These are phyloP conservation scores for Tricholoma hemisulphureum DNA, from an alignment of 768 basidiomycete species.

Conservation along the genomic window DNA sequence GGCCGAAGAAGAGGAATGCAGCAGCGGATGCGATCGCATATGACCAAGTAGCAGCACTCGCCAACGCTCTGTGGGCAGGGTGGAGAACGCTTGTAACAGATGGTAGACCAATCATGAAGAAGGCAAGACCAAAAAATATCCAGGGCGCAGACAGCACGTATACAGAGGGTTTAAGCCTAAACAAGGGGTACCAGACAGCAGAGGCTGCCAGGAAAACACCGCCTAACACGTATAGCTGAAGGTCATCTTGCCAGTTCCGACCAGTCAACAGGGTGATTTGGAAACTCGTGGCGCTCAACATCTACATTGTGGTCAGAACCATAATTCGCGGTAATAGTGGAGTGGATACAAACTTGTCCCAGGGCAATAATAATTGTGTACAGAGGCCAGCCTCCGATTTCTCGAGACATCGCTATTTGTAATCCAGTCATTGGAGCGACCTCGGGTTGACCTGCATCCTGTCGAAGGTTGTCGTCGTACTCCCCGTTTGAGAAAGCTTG, in stretches of 20 bases:
- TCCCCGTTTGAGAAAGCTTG: constrained; percentile 46
- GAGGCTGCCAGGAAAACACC: constrained; percentile 85
- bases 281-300: constrained; percentile 91
- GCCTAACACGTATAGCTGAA: constrained; percentile 90
- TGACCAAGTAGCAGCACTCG: constrained; percentile 82
- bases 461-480: constrained; percentile 43
- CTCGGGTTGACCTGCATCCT: constrained; percentile 55
- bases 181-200: constrained; percentile 85
- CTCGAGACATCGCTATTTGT: constrained; percentile 80
- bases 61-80: constrained; percentile 61
- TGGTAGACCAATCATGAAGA: constrained; percentile 89
- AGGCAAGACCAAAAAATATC: constrained; percentile 88
- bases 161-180: constrained; percentile 84
- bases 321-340: background rate
- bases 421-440: constrained; percentile 76
- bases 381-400: constrained; percentile 83
- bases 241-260: constrained; percentile 74
- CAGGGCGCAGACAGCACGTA: constrained; percentile 85
- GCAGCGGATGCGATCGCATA: constrained; percentile 94
- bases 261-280: constrained; percentile 90
- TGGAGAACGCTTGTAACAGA: constrained; percentile 62
- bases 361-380: constrained; percentile 87
- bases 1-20: constrained; percentile 89
- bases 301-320: constrained; percentile 38
- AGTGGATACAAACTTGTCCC: constrained; percentile 57